Evolutionary conservation across 805 yeast genomes (phyloP).

Genomic region (Sugiyamaella lignohabitans): DNA sequence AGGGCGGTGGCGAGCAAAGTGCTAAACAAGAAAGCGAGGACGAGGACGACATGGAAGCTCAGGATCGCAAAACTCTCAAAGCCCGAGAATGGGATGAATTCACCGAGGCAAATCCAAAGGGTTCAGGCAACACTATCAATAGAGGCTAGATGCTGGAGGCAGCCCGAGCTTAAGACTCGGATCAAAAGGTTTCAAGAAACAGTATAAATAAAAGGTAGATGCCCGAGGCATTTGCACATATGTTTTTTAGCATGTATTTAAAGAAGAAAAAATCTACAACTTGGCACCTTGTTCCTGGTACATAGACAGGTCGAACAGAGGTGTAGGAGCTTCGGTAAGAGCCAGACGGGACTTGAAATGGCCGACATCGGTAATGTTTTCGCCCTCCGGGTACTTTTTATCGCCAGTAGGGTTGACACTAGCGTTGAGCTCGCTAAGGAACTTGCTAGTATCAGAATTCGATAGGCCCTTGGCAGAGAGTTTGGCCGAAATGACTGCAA

Average conservation of each 20-base stretch:
- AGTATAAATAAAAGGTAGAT: too few species aligned
- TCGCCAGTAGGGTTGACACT: constrained; percentile 11
- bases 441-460: constrained; percentile 8
- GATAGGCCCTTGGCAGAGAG: constrained; percentile 7
- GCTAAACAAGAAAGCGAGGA: constrained; percentile 38
- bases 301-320: constrained; percentile 31
- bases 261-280: too few species aligned
- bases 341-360: constrained; percentile 50
- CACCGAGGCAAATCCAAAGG: constrained; percentile 75
- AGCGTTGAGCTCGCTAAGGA: constrained; percentile 1
- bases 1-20: constrained; percentile 27
- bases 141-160: constrained; percentile 52
- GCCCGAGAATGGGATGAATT: constrained; percentile 91
- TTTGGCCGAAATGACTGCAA: constrained; percentile 6
- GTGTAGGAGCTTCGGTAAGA: constrained; percentile 57
- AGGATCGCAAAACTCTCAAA: constrained; percentile 63
- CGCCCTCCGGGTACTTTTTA: constrained; percentile 44
- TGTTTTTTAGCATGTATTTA: too few species aligned
- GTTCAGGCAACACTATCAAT: constrained; percentile 82
- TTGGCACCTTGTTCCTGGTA: constrained; percentile 25
- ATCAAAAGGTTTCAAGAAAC: too few species aligned
- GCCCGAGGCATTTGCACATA: too few species aligned
- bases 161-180: too few species aligned
- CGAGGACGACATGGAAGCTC: constrained; percentile 55
- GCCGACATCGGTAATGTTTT: constrained; percentile 39